Percentiles rank a stretch among this genome's conserved stretches.
Conservation (phyloP, 495 filamentous ascomycete species). For the Lepraria neglecta region DNA sequence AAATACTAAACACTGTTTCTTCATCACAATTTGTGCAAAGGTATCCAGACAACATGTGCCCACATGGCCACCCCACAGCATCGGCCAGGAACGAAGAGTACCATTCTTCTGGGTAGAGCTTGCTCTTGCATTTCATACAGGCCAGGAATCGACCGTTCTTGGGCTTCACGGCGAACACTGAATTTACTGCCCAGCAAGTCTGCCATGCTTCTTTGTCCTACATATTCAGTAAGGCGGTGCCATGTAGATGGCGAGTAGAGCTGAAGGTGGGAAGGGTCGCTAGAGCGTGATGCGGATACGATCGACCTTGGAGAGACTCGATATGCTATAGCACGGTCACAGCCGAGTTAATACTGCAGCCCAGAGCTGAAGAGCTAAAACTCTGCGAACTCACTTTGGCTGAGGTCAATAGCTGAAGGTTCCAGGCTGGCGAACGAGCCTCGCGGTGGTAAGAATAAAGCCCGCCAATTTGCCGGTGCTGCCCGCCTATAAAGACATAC, state of each 20-base stretch:
- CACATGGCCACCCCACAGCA: neutral
- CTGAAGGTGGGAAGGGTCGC: too few relatives aligned
- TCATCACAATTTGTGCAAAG: neutral
- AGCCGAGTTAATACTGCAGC: too few relatives aligned
- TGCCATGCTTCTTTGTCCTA: neutral
- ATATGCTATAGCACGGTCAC: too few relatives aligned
- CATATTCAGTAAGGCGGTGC: neutral
- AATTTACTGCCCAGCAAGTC: neutral
- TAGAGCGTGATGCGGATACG: too few relatives aligned
- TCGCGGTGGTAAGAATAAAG: too few relatives aligned
- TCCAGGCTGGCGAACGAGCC: too few relatives aligned
- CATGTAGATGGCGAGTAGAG: neutral
- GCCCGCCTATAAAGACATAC: too few relatives aligned
- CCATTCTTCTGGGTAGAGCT: neutral
- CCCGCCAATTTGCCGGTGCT: too few relatives aligned
- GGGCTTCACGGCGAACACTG: neutral
- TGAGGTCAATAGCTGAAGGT: too few relatives aligned
- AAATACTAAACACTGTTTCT: neutral
- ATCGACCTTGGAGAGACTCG: too few relatives aligned
- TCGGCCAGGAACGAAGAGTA: neutral
- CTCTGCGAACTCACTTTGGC: too few relatives aligned
- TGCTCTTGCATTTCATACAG: neutral
- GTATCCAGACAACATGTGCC: neutral
- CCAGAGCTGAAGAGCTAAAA: too few relatives aligned
- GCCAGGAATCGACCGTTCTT: neutral